Conservation (phyloP, 495 filamentous ascomycete genomes). For the Penicillium dipodomyicola region DNA sequence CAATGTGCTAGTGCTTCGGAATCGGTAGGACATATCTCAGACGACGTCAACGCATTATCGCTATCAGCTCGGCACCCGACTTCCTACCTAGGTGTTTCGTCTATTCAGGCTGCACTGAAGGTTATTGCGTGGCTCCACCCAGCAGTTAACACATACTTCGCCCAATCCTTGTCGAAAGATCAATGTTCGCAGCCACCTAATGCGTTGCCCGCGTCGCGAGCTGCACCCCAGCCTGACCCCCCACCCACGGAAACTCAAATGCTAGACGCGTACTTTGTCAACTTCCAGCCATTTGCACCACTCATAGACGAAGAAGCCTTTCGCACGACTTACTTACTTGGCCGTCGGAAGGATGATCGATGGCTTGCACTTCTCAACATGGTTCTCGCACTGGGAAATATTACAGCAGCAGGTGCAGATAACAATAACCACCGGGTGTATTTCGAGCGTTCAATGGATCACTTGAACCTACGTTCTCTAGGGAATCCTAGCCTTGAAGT, state of each 20-base stretch:
- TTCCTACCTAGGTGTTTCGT: constrained; percentile 69
- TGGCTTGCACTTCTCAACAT: constrained; percentile 72
- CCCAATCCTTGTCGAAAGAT: background rate
- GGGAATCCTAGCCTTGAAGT: constrained; percentile 58
- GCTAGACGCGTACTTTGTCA: constrained; percentile 68
- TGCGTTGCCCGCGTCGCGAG: background rate
- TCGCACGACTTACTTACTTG: constrained; percentile 48
- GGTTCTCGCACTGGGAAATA: constrained; percentile 70
- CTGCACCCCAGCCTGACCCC: background rate
- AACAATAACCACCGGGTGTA: constrained; percentile 68
- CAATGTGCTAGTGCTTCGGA: constrained; percentile 6
- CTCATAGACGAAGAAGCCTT: constrained; percentile 69
- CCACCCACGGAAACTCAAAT: constrained; percentile 30
- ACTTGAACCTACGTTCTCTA: constrained; percentile 63
- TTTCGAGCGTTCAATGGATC: constrained; percentile 65
- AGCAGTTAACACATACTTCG: constrained; percentile 45
- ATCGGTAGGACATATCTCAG: constrained; percentile 33
- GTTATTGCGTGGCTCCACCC: constrained; percentile 41
- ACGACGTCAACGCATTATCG: constrained; percentile 70
- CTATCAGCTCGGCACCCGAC: constrained; percentile 49
- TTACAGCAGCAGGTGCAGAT: constrained; percentile 65
- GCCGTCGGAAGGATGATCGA: constrained; percentile 57
- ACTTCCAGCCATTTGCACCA: constrained; percentile 65
- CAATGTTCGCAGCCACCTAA: background rate
- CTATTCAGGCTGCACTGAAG: constrained; percentile 53